phyloP scores from a whole-genome alignment of 2,329 filamentous ascomycete genomes.

The Calcarisporium arbuscula region DNA sequence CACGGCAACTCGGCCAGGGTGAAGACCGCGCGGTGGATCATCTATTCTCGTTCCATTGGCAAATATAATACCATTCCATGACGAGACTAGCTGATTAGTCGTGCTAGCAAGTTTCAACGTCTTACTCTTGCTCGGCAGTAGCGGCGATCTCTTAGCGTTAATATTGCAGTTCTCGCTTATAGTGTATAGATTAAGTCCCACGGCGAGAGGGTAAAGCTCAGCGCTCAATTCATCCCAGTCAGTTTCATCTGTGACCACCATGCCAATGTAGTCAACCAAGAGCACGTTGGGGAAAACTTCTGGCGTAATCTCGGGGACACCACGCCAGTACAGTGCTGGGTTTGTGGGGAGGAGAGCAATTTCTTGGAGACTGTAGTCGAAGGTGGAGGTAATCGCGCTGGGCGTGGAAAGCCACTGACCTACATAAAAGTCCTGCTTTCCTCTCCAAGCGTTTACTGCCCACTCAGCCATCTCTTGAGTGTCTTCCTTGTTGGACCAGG shows the following conservation, averaged over 20 bases:
- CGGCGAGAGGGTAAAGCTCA: slow-evolving; percentile 23
- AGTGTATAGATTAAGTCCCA: slow-evolving; percentile 23
- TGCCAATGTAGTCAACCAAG: slow-evolving; percentile 24
- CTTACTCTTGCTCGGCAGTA: slow-evolving; percentile 9
- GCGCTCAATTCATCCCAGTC: slow-evolving; percentile 22
- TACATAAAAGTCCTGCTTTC: slow-evolving; percentile 19
- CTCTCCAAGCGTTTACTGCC: slow-evolving; percentile 16
- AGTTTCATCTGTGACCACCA: slow-evolving; percentile 18
- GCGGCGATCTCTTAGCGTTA: slow-evolving; percentile 13
- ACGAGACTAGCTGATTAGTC: slow-evolving; percentile 1
- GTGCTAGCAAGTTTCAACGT: not conserved
- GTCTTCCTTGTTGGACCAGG: slow-evolving; percentile 23
- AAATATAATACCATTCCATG: slow-evolving; percentile 24
- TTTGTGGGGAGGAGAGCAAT: slow-evolving; percentile 25
- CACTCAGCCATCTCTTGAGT: slow-evolving; percentile 16
- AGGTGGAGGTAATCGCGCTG: slow-evolving; percentile 18
- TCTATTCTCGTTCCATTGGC: slow-evolving; percentile 22
- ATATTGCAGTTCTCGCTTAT: slow-evolving; percentile 25
- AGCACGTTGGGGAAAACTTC: slow-evolving; percentile 23
- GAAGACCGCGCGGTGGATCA: slow-evolving; percentile 13
- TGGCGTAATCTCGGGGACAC: slow-evolving; percentile 20
- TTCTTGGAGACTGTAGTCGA: slow-evolving; percentile 18
- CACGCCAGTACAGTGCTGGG: slow-evolving; percentile 27
- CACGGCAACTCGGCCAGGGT: slow-evolving; percentile 13
- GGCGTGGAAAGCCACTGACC: slow-evolving; percentile 25